Conservation (phyloP, 257 asterid genomes). For the Ehretia macrophylla region DNA sequence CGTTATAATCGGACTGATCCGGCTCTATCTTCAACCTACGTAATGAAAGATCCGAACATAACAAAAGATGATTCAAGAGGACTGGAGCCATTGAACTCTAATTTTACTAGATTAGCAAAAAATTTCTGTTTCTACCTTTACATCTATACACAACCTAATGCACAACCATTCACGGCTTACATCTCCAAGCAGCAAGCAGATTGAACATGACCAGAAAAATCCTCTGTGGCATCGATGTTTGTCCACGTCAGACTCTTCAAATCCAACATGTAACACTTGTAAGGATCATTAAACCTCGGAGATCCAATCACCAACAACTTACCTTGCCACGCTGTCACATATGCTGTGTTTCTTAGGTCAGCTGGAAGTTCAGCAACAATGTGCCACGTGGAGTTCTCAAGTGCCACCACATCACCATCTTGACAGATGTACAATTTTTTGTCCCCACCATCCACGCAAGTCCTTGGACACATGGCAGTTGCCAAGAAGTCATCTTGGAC, state of each 20-base stretch:
- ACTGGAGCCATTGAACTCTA: no score
- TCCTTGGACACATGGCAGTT: conserved; percentile 38
- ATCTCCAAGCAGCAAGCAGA: conserved; percentile 65
- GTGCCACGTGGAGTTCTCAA: conserved; percentile 36
- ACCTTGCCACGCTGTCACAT: conserved; percentile 45
- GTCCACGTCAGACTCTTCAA: conserved; percentile 43
- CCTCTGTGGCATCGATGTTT: conserved; percentile 30
- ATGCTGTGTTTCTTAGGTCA: conserved; percentile 22
- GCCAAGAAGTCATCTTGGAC: conserved; percentile 31
- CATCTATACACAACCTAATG: neutral
- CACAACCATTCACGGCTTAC: conserved; percentile 9
- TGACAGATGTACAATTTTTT: conserved; percentile 28
- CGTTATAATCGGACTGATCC: no score
- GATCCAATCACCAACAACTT: conserved; percentile 53
- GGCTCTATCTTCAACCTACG: no score
- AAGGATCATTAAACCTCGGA: conserved; percentile 29
- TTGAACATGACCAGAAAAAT: conserved; percentile 61
- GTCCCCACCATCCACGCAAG: conserved; percentile 32
- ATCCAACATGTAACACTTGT: conserved; percentile 39
- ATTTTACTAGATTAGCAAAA: no score
- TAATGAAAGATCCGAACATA: no score
- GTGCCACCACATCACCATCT: conserved; percentile 25
- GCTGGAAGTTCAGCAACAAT: conserved; percentile 26
- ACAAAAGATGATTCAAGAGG: no score
- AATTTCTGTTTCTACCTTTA: no score